These are phyloP conservation scores for Seiridium unicorne DNA, from an alignment of 2,329 filamentous ascomycete species.

Conservation along the genomic window DNA sequence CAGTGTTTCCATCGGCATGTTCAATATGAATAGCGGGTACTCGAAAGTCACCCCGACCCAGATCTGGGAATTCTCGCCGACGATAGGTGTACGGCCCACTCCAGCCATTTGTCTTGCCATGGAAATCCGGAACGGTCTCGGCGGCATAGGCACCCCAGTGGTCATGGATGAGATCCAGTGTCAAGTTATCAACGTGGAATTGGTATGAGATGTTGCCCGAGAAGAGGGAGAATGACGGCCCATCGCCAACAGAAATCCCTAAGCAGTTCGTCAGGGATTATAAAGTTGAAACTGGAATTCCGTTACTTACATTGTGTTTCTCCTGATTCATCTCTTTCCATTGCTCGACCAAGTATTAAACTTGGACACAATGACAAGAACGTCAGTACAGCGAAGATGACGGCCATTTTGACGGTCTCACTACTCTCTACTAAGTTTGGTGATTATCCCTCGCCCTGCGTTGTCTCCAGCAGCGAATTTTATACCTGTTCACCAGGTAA, in stretches of 20 bases:
- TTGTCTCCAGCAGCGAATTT: background rate
- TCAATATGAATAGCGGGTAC: conserved; percentile 59
- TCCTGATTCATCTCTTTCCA: background rate
- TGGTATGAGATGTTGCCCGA: conserved; percentile 57
- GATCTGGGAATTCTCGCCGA: conserved; percentile 62
- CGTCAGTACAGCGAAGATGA: background rate
- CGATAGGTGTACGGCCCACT: conserved; percentile 45
- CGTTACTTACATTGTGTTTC: conserved; percentile 1
- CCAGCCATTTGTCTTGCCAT: conserved; percentile 53
- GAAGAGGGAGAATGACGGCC: conserved; percentile 55
- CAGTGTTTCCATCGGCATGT: conserved; percentile 56
- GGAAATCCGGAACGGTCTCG: conserved; percentile 46
- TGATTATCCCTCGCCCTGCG: background rate
- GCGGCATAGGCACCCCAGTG: conserved; percentile 58
- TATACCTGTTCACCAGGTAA: background rate
- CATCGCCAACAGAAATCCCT: conserved; percentile 27
- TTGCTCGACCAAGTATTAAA: background rate
- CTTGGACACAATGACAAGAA: background rate
- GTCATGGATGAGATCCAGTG: conserved; percentile 54
- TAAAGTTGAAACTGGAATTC: background rate
- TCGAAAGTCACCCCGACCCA: conserved; percentile 62
- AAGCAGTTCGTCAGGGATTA: background rate
- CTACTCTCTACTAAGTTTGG: background rate
- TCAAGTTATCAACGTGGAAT: conserved; percentile 55
- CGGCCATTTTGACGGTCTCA: background rate